Percentiles rank a stretch among this genome's conserved stretches.
Conservation (phyloP, 164 flowering plant genomes). For the Aristolochia californica region DNA sequence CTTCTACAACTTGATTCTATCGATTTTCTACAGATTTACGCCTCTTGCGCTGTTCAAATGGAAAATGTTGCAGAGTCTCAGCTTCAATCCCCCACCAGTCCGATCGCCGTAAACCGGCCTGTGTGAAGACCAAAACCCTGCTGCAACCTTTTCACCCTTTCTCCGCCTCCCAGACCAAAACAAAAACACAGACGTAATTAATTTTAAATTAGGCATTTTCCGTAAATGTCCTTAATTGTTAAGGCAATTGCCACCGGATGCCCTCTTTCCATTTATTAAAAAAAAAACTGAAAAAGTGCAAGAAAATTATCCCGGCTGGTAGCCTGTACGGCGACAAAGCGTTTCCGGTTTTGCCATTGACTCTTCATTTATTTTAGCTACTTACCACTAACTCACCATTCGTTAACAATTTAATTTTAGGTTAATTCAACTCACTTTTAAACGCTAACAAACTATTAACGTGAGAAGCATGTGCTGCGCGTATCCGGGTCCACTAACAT, state of each 20-base stretch:
- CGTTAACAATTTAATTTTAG: too few species aligned
- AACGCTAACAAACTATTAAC: too few species aligned
- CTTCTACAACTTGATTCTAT: neutral
- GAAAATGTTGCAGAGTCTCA: neutral
- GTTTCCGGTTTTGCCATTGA: neutral
- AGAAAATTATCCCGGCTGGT: too few species aligned
- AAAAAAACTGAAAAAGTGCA: too few species aligned
- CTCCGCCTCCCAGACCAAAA: neutral
- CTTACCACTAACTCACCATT: too few species aligned
- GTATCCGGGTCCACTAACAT: too few species aligned
- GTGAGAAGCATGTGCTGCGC: too few species aligned
- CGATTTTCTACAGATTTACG: neutral
- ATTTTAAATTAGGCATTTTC: neutral
- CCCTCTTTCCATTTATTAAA: too few species aligned
- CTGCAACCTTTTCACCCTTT: constrained; percentile 1
- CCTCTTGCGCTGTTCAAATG: neutral
- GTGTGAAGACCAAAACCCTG: constrained; percentile 9
- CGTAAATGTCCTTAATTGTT: constrained; percentile 1
- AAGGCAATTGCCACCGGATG: neutral
- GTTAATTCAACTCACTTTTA: too few species aligned
- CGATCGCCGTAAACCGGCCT: constrained; percentile 15
- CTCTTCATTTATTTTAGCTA: too few species aligned
- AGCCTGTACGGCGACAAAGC: neutral
- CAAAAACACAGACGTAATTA: constrained; percentile 3
- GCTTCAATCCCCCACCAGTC: constrained; percentile 8